phyloP scores from a whole-genome alignment of 2,329 filamentous ascomycete species.

The Aspergillus sp. region DNA sequence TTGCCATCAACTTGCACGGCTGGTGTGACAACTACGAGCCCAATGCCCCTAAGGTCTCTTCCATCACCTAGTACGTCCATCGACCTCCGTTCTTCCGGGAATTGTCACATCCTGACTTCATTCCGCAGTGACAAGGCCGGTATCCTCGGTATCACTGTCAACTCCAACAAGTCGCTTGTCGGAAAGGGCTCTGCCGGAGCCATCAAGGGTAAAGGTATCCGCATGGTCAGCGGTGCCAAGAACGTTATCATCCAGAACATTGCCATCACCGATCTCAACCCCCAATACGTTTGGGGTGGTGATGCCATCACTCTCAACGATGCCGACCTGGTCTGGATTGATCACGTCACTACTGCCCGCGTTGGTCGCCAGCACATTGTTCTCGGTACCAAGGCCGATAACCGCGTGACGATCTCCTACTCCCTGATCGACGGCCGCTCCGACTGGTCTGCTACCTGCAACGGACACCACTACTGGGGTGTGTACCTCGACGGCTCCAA shows the following conservation, averaged over 20 bases:
- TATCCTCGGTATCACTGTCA: constrained; percentile 51
- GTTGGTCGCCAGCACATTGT: constrained; percentile 63
- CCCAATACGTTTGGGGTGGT: constrained; percentile 60
- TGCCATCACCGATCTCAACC: constrained; percentile 56
- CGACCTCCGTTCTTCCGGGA: not conserved
- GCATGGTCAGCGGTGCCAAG: constrained; percentile 46
- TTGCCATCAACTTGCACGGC: constrained; percentile 59
- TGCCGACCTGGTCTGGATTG: constrained; percentile 48
- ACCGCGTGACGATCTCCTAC: constrained; percentile 61
- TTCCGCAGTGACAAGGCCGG: constrained; percentile 50
- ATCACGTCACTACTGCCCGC: constrained; percentile 48
- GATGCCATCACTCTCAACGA: constrained; percentile 56
- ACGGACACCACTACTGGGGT: constrained; percentile 61
- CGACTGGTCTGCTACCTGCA: constrained; percentile 57
- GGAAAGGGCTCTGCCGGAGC: constrained; percentile 55
- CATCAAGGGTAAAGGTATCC: constrained; percentile 59
- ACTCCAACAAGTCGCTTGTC: constrained; percentile 59
- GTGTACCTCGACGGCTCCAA: constrained; percentile 57
- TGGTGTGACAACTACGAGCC: constrained; percentile 63
- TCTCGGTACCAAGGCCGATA: constrained; percentile 53
- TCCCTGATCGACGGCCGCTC: constrained; percentile 57
- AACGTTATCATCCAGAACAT: constrained; percentile 64
- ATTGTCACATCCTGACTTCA: not conserved
- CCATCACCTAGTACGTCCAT: constrained; percentile 32
- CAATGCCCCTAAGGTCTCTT: constrained; percentile 46